Conservation (phyloP, 2,329 filamentous ascomycete species). For the Exophiala oligosperma region DNA sequence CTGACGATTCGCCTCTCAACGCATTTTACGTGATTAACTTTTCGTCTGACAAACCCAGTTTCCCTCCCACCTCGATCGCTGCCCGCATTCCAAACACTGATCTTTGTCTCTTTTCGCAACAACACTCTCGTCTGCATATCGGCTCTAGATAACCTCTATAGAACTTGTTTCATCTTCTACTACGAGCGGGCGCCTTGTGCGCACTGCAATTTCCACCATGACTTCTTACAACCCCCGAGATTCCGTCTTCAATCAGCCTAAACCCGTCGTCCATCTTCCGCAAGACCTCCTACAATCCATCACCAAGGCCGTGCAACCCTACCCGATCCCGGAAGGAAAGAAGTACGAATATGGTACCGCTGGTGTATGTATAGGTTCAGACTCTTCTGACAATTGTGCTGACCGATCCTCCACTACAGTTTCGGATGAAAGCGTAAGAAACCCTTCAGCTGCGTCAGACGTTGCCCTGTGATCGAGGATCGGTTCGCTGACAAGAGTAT, state of each 20-base stretch:
- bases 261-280: slow-evolving; percentile 25
- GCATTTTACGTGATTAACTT: neutral
- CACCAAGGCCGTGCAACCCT: slow-evolving; percentile 48
- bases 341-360: slow-evolving; percentile 62
- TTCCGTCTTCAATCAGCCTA: slow-evolving; percentile 30
- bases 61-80: neutral
- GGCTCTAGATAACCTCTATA: neutral
- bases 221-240: slow-evolving; percentile 22
- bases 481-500: slow-evolving; percentile 33
- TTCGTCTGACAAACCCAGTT: neutral
- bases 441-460: slow-evolving; percentile 29
- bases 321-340: slow-evolving; percentile 50
- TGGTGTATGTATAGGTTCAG: slow-evolving; percentile 50
- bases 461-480: slow-evolving; percentile 30
- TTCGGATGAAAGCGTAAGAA: slow-evolving; percentile 69
- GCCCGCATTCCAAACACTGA: neutral
- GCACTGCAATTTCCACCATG: slow-evolving; percentile 9
- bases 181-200: neutral
- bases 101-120: neutral
- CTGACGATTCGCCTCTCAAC: neutral
- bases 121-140: neutral
- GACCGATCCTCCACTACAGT: slow-evolving; percentile 44
- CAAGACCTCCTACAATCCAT: slow-evolving; percentile 45
- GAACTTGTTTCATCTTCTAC: neutral
- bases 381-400: slow-evolving; percentile 16